Evolutionary conservation across 148 eudicot species (phyloP), one percentile per base, ranked within the genome.

Genomic region (Selenicereus undatus): DNA sequence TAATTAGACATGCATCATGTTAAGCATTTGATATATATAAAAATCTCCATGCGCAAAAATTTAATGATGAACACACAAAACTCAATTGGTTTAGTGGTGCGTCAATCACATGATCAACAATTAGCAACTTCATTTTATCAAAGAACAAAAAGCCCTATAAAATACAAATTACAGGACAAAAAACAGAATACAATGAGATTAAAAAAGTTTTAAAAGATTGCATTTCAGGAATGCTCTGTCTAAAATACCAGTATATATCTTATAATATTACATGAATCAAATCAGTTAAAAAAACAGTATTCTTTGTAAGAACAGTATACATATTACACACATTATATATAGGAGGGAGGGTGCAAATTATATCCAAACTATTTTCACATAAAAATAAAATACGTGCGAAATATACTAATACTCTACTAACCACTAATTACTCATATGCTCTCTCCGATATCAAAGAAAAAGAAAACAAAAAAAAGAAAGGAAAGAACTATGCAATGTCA

Each of bases 401-500:
- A 74, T 17, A 42, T 58, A 52, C 39, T 69, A 71, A 45, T 24
- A 50, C 54, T 29, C 22, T 36, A 30, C 21, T 51, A 75, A 2
- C 8, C 10, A 56, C 29, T 29, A 20, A 2, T 4, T 27, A 43
- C 22, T 27, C 21, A 27, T n/a, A 26, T 26, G 32, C 43, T 39
- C 43, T 27, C 71, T 66, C 71, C 71, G 32, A 29, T 66, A 9
- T 26, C 6, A 11, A 24, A 62, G 24, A 21, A 62, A 27, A 11
- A 66, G 17, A 27, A 26, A 66, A 26, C n/a, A 11, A 66, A 27
- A 11, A 66, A 12, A 11, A 12, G 26, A 66, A 66, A 27, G 3
- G 45, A 58, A 36, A 24, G 43, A 52, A 76, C 84, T 86, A 89
- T 73, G 86, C 87, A 69, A 92, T 84, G 60, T 91, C 94, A 82